Percentiles rank a stretch among this genome's conserved stretches.
phyloP scores from a whole-genome alignment of 768 basidiomycete species.

The Podaxis sp. region DNA sequence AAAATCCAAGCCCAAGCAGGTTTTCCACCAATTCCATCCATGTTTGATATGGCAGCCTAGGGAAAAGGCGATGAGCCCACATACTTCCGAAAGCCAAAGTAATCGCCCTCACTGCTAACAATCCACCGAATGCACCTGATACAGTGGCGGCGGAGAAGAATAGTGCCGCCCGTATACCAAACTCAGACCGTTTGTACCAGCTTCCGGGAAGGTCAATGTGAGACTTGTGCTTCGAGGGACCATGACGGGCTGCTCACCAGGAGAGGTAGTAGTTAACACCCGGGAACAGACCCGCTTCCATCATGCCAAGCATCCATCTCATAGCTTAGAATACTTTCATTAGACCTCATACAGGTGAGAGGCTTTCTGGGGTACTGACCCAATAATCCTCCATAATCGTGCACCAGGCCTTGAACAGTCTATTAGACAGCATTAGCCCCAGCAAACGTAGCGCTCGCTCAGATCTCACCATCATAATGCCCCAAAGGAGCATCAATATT shows the following conservation, averaged over 20 bases:
- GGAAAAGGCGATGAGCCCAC: not conserved
- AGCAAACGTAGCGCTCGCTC: not conserved
- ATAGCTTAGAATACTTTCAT: slow-evolving; percentile 37
- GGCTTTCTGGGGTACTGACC: slow-evolving; percentile 32
- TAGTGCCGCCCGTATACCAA: slow-evolving; percentile 59
- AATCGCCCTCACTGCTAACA: slow-evolving; percentile 52
- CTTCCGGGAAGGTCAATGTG: slow-evolving; percentile 16
- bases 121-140: slow-evolving; percentile 78
- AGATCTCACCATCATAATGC: slow-evolving; percentile 61
- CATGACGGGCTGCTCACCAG: slow-evolving; percentile 40
- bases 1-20: slow-evolving; percentile 73
- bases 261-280: slow-evolving; percentile 72
- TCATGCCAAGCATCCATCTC: slow-evolving; percentile 68
- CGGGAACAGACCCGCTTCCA: slow-evolving; percentile 67
- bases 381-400: slow-evolving; percentile 64
- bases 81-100: not conserved
- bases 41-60: slow-evolving; percentile 62
- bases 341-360: not conserved
- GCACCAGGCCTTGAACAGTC: slow-evolving; percentile 70
- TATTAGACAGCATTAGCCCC: slow-evolving; percentile 21
- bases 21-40: slow-evolving; percentile 67
- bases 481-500: slow-evolving; percentile 69
- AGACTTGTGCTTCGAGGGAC: not conserved
- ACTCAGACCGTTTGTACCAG: slow-evolving; percentile 68
- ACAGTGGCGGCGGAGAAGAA: slow-evolving; percentile 80